Evolutionary conservation across 352 stramenopile species (phyloP), one percentile per base, ranked within the genome.

Genomic region (Globisporangium iwayamae): DNA sequence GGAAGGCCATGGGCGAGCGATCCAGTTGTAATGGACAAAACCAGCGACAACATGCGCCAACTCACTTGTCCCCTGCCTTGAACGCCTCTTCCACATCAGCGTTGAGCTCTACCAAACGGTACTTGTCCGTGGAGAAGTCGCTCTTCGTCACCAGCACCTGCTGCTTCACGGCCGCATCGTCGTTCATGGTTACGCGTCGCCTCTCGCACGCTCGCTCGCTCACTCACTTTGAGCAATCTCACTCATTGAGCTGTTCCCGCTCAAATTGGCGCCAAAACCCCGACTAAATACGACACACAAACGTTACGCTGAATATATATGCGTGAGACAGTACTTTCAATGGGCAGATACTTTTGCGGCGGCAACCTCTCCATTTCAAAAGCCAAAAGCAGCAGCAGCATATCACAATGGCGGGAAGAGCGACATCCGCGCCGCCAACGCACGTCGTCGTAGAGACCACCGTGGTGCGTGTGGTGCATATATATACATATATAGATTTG

Each of bases 381-480:
- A 34, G 14, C 36, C 18, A 59, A 54, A 56, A 54, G 16, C 60
- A 69, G 18, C 60, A 69, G 18, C 14, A 32, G 9, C 41, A 8
- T 18, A 54, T 7, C 28, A 9, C 16, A 52, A 65, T 32, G 48
- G 13, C 58, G 50, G 16, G n/a, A 67, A 43, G 50, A 65, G 54
- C 63, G 52, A 66, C 67, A 46, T 62, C 70, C 9, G 59, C 70
- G 59, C 78, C 81, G 30, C 81, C 84, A 50, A 90, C 82, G 5
- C 84, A 95, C 73, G 86, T 95, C 20, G 81, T 92, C 50, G 89
- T 95, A 47, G 84, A 95, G 79, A 95, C 86, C 51, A 82, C 78
- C 18, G 83, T 92, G 76, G 83, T 91, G 76, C 66, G 74, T 65
- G 7, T 6, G 5, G 8, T 14, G 1, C 45, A 6, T 13, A 2